Conservation (phyloP, 2,329 filamentous ascomycete genomes). For the Onygena corvina region DNA sequence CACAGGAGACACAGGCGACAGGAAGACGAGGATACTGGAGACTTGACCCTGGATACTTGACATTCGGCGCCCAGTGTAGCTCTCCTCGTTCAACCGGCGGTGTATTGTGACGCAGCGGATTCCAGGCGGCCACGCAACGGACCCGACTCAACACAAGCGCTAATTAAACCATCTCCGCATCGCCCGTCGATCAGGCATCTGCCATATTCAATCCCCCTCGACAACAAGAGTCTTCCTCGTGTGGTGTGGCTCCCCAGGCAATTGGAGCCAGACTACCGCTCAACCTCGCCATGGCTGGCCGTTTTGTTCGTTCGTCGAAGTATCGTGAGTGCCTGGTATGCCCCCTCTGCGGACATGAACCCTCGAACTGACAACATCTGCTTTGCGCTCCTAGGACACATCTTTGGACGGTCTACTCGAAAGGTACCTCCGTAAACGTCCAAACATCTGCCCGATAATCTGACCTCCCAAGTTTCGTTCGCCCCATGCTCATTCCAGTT, state of each 20-base stretch:
- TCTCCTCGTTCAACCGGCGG: no score
- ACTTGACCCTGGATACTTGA: no score
- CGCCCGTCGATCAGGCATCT: no score
- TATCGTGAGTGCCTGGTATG: constrained; percentile 45
- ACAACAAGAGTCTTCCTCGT: not conserved
- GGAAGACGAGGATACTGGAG: no score
- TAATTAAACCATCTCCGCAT: no score
- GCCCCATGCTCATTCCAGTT: not conserved
- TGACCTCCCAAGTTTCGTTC: constrained; percentile 3
- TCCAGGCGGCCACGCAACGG: no score
- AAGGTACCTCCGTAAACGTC: constrained; percentile 43
- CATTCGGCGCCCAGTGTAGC: no score
- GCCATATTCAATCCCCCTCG: not conserved
- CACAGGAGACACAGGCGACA: not conserved
- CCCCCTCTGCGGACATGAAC: constrained; percentile 15
- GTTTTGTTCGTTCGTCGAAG: constrained; percentile 62
- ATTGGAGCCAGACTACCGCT: not conserved
- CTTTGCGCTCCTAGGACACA: constrained; percentile 57
- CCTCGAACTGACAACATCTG: constrained; percentile 19
- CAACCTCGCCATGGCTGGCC: constrained; percentile 48
- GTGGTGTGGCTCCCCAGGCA: not conserved
- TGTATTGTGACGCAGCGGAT: no score
- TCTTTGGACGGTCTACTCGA: constrained; percentile 89
- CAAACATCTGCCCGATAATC: constrained; percentile 4
- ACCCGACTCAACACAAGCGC: no score